Evolutionary conservation across 192 early-diverging fungal genomes (phyloP), one percentile per base, ranked within the genome.

Genomic region (Linnemannia zychae): DNA sequence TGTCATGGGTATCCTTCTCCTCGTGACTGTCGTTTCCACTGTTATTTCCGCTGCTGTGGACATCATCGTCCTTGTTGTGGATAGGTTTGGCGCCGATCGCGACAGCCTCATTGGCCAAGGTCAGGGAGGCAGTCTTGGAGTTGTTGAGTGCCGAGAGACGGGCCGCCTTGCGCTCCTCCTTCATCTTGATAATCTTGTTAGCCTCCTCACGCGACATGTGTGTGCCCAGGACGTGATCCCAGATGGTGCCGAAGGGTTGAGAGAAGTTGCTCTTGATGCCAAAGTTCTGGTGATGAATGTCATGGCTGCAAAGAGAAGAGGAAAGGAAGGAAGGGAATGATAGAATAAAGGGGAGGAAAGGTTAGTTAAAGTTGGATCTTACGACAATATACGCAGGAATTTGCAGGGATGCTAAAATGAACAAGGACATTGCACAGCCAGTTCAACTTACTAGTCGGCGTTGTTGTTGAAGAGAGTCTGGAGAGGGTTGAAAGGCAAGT

Each of bases 191-290:
- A 31, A 84, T 86, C 78, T 86, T 49, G 73, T 81, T 84, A 31
- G 72, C 83, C 53, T 85, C 83, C 78, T 85, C 83, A 37, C 83
- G 75, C 28, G 80, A 87, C 81, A 88, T 87, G 74, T 89, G 87
- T 22, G 94, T 96, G 20, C 94, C 95, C 78, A 95, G 87, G 52
- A 93, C 73, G 33, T 91, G 88, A 81, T 96, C 95, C 95, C 95
- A 96, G 57, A 92, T 90, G 7, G 93, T 96, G 80, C 95, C 95
- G 86, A 94, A 96, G 12, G 95, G 95, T 88, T 96, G 90, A 12
- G 88, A 89, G 86, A 87, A 93, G 81, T 91, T 91, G 78, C 72
- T 89, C 81, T 92, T 92, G 72, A 91, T 90, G 22, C 92, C 91
- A 80, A 88, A 90, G 37, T 80, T 68, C 69, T 91, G 91, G 76